These are phyloP conservation scores for Hypoxylon sp. DNA, from an alignment of 2,329 filamentous ascomycete species.

Conservation along the genomic window DNA sequence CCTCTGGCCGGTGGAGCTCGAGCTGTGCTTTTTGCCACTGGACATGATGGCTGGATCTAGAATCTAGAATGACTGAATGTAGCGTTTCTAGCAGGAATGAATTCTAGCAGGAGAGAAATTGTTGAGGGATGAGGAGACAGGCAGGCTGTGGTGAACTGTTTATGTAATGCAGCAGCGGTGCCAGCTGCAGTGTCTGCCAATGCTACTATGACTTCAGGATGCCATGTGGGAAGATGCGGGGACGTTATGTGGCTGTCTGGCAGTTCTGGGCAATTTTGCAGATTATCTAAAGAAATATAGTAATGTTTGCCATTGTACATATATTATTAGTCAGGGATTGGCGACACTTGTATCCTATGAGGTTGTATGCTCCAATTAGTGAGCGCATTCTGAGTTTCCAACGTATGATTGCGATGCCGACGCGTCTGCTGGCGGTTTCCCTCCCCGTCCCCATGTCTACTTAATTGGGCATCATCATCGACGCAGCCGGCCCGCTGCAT, in stretches of 20 bases:
- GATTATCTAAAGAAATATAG: slow-evolving; percentile 32
- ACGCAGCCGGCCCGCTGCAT: slow-evolving; percentile 17
- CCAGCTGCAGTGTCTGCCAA: slow-evolving; percentile 11
- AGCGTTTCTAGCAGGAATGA: background rate
- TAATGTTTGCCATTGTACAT: slow-evolving; percentile 32
- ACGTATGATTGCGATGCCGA: slow-evolving; percentile 36
- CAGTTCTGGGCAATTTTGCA: slow-evolving; percentile 1
- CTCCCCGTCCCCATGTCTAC: slow-evolving; percentile 6
- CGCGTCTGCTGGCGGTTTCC: slow-evolving; percentile 20
- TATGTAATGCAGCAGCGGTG: background rate
- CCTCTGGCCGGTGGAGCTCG: slow-evolving; percentile 11
- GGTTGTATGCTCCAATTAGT: slow-evolving; percentile 34
- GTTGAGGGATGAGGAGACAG: slow-evolving; percentile 3
- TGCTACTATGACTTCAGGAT: slow-evolving; percentile 14
- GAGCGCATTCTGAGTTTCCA: slow-evolving; percentile 27
- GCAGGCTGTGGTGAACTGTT: background rate
- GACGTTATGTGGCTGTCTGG: slow-evolving; percentile 8
- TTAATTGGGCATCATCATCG: slow-evolving; percentile 21
- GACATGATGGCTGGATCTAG: slow-evolving; percentile 25
- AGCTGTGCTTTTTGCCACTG: slow-evolving; percentile 10
- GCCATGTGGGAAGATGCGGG: slow-evolving; percentile 31
- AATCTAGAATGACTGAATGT: slow-evolving; percentile 1
- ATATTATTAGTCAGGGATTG: slow-evolving; percentile 37
- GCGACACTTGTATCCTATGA: slow-evolving; percentile 23
- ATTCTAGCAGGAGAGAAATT: background rate